Base-by-base conservation (phyloP, 2,329 filamentous ascomycete species). In the Epichloe coenophiala region DNA sequence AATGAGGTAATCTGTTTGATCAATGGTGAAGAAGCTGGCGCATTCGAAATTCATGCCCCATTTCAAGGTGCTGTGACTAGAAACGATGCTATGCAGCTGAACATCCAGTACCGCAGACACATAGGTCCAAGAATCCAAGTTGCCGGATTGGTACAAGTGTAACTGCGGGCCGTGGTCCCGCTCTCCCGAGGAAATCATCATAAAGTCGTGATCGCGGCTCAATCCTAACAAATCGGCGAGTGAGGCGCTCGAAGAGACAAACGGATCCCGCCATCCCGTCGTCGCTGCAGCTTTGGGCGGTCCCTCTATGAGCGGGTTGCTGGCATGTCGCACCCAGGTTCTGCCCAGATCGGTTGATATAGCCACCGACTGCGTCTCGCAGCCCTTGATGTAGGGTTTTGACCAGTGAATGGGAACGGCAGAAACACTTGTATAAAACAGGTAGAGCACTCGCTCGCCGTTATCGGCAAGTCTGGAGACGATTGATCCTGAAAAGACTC, bases 401-500 rank as follows among this genome's bases (percentile, higher is more conserved):
- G 66, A 70, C 69, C 68, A 72, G 40, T 69, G 65, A n/a, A 73
- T 71, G 0, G 69, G 70, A 12, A 71, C 53, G 53, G 64, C 68
- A n/a, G 64, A 65, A 12, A 72, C 68, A 5, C 65, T 67, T 7
- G 70, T 70, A 52, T 73, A 73, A 2, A 33, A 71, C 54, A 7
- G 68, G 69, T n/a, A 68, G 63, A 37, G 60, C 4, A 57, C 38
- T 21, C 53, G 41, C 52, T 48, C 64, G 17, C 67, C 64, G n/a
- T 66, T 68, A 13, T 68, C 63, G 52, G 71, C 65, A 15, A 68
- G 65, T 4, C 53, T 59, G 9, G 69, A 68, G 35, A 70, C 67
- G n/a, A 71, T 67, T 19, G 63, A 64, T 5, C 70, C 70, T 39
- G 71, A 70, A 48, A 71, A 72, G 12, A 73, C 68, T 37, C 68